Percentiles rank a stretch among this genome's conserved stretches.
phyloP scores from a whole-genome alignment of 2,329 filamentous ascomycete genomes.

The Paecilomyces dactylethromorphus region DNA sequence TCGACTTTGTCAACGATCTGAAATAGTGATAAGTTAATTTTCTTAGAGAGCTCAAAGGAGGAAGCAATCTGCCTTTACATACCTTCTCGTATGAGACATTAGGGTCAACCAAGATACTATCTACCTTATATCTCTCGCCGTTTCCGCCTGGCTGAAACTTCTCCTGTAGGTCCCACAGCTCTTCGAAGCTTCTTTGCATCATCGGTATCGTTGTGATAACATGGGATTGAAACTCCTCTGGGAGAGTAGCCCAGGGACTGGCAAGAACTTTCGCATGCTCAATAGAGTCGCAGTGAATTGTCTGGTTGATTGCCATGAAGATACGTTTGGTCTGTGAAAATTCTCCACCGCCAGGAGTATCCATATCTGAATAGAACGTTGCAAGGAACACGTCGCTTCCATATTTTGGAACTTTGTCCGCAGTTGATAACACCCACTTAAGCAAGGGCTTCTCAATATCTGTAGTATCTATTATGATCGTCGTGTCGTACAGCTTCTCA shows the following conservation, averaged over 20 bases:
- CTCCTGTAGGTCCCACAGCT: neutral
- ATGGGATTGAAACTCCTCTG: neutral
- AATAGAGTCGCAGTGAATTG: neutral
- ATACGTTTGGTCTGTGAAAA: neutral
- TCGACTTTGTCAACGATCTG: neutral
- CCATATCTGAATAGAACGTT: neutral
- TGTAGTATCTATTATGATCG: neutral
- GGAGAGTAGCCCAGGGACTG: neutral
- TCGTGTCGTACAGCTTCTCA: neutral
- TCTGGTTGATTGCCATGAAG: neutral
- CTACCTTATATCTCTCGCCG: neutral
- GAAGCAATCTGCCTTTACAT: neutral
- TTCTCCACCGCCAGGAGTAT: neutral
- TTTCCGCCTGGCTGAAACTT: neutral
- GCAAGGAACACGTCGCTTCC: neutral
- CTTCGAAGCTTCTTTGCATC: neutral
- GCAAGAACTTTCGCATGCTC: neutral
- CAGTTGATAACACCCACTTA: neutral
- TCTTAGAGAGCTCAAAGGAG: too few relatives aligned
- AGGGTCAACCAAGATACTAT: neutral
- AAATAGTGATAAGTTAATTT: too few relatives aligned
- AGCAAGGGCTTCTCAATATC: neutral
- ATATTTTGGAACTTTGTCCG: neutral
- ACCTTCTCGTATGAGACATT: neutral
- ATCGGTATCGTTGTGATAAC: neutral